A percentile compares a stretch with the other conserved stretches of the same genome.
Evolutionary conservation across 176 grass and related monocot genomes (phyloP).

Genomic region (Metroxylon sagu): DNA sequence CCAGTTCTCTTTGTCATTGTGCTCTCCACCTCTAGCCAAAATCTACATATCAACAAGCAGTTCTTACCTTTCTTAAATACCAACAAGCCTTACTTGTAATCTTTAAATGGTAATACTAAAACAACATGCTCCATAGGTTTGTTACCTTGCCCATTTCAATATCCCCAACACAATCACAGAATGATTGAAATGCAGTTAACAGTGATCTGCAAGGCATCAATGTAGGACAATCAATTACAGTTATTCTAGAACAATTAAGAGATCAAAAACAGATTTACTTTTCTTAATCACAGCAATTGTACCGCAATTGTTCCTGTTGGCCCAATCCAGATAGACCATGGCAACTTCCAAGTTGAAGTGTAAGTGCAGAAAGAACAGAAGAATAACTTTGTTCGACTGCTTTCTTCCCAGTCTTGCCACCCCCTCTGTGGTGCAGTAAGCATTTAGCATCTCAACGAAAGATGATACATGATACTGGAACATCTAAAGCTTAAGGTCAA

Average conservation of each 20-base stretch:
- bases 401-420: constrained; percentile 88
- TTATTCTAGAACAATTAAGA: constrained; percentile 4
- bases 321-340: constrained; percentile 65
- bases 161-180: constrained; percentile 93
- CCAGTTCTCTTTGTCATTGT: constrained; percentile 87
- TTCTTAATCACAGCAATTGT: constrained; percentile 3
- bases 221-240: background rate
- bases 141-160: constrained; percentile 90
- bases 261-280: constrained; percentile 10
- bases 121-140: constrained; percentile 6
- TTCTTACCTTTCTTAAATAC: constrained; percentile 1
- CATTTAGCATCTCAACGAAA: background rate
- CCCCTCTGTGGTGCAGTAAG: constrained; percentile 41
- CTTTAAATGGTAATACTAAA: too few species aligned
- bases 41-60: constrained; percentile 34
- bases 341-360: constrained; percentile 84
- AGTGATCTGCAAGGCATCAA: constrained; percentile 46
- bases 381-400: constrained; percentile 88
- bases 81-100: too few species aligned
- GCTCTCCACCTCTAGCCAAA: constrained; percentile 84
- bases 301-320: constrained; percentile 68
- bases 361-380: constrained; percentile 77
- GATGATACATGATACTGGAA: background rate
- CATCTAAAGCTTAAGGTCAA: background rate
- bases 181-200: constrained; percentile 89